Percentiles rank a stretch among this genome's conserved stretches.
phyloP scores from a whole-genome alignment of 768 basidiomycete genomes.

The Lactarius tabidus region DNA sequence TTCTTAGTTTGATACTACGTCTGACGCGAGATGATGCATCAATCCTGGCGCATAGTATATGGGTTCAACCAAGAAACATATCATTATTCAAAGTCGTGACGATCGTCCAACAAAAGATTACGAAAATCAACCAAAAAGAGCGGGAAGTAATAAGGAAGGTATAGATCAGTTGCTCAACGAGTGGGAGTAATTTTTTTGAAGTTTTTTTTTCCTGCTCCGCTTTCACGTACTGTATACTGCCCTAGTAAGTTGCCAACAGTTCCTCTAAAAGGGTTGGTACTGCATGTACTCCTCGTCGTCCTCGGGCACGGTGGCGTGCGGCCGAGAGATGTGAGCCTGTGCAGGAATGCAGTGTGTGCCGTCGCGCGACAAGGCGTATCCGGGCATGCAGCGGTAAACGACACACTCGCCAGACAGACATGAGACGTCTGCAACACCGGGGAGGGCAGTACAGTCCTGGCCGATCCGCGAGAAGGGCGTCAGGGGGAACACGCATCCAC shows the following conservation, averaged over 20 bases:
- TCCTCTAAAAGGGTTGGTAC: slow-evolving; percentile 24
- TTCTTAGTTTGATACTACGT: too few relatives aligned
- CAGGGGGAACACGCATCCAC: slow-evolving; percentile 43
- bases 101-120: neutral
- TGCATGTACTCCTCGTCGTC: slow-evolving; percentile 19
- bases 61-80: too few relatives aligned
- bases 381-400: slow-evolving; percentile 44
- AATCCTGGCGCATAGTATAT: too few relatives aligned
- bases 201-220: neutral
- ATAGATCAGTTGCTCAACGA: neutral
- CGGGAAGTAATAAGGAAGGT: neutral
- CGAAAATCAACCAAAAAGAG: neutral
- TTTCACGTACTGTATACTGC: neutral
- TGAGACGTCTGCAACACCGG: slow-evolving; percentile 46
- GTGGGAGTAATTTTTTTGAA: neutral
- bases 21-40: too few relatives aligned
- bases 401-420: slow-evolving; percentile 43
- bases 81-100: too few relatives aligned
- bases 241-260: neutral
- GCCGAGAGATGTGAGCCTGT: neutral
- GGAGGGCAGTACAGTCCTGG: slow-evolving; percentile 46
- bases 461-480: slow-evolving; percentile 34
- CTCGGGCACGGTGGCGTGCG: neutral
- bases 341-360: slow-evolving; percentile 23
- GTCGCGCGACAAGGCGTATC: slow-evolving; percentile 32